Conservation (phyloP, 2,329 filamentous ascomycete genomes). For the Pseudogymnoascus sp. region DNA sequence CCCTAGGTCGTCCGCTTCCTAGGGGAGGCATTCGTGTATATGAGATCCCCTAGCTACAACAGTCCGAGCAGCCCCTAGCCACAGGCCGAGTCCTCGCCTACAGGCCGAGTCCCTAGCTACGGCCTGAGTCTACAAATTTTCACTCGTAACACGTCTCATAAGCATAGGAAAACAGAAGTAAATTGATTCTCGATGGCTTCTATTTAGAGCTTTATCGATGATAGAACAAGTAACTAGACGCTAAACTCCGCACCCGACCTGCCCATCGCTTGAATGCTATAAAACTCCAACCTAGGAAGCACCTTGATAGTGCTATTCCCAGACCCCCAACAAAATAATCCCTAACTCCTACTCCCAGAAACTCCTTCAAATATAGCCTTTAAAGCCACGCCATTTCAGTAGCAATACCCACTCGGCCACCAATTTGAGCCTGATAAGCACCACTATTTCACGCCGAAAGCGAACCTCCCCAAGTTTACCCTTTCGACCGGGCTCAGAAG, state of each 20-base stretch:
- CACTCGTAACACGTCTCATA: background rate
- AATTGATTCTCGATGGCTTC: background rate
- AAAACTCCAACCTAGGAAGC: background rate
- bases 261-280: background rate
- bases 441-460: background rate
- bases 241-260: background rate
- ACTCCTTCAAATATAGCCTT: background rate
- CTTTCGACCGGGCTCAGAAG: constrained; percentile 17
- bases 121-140: background rate
- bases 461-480: background rate
- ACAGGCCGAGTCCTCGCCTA: background rate
- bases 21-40: background rate
- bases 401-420: background rate
- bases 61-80: background rate
- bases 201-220: background rate
- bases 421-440: background rate
- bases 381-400: background rate
- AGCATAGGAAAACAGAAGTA: background rate
- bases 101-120: background rate
- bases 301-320: background rate
- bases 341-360: background rate
- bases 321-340: background rate
- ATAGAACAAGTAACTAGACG: background rate
- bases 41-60: background rate
- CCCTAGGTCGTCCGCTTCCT: background rate